These are phyloP conservation scores for Amesomyces nigricolor DNA, from an alignment of 2,329 filamentous ascomycete species.

Conservation along the genomic window DNA sequence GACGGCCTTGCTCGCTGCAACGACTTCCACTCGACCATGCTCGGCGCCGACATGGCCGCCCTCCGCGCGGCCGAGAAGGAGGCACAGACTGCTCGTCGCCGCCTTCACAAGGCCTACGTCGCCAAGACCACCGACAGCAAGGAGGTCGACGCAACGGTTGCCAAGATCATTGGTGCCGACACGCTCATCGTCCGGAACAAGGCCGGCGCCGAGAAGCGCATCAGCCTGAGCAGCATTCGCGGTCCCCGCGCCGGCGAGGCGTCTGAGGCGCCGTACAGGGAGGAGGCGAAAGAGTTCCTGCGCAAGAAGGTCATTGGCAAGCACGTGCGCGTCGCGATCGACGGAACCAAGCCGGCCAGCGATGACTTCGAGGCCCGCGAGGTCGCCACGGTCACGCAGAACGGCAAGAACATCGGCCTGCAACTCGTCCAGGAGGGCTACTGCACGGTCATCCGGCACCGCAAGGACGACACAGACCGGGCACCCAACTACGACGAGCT, in stretches of 20 bases:
- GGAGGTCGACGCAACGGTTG: slow-evolving; percentile 75
- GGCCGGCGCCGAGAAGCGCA: slow-evolving; percentile 76
- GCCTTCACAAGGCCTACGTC: slow-evolving; percentile 76
- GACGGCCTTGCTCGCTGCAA: slow-evolving; percentile 88
- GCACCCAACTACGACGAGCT: slow-evolving; percentile 92
- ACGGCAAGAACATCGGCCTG: slow-evolving; percentile 82
- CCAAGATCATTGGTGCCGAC: slow-evolving; percentile 81
- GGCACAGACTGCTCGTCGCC: slow-evolving; percentile 70
- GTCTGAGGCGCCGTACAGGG: slow-evolving; percentile 79
- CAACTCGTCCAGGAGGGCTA: slow-evolving; percentile 87
- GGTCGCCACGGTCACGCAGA: slow-evolving; percentile 79
- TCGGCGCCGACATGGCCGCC: slow-evolving; percentile 80
- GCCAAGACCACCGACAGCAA: slow-evolving; percentile 58
- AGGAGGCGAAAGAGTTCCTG: slow-evolving; percentile 93
- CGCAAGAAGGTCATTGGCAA: slow-evolving; percentile 94
- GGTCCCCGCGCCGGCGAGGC: slow-evolving; percentile 86
- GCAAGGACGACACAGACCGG: slow-evolving; percentile 89
- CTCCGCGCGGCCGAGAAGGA: slow-evolving; percentile 81
- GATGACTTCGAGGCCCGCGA: slow-evolving; percentile 94
- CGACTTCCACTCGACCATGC: slow-evolving; percentile 89
- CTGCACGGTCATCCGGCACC: slow-evolving; percentile 88
- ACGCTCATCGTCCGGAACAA: slow-evolving; percentile 84
- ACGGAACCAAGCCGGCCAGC: slow-evolving; percentile 82
- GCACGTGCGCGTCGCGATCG: slow-evolving; percentile 81
- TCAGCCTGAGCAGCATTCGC: slow-evolving; percentile 87